Conservation (phyloP, 2,329 filamentous ascomycete species). For the Pseudogymnoascus sp. region DNA sequence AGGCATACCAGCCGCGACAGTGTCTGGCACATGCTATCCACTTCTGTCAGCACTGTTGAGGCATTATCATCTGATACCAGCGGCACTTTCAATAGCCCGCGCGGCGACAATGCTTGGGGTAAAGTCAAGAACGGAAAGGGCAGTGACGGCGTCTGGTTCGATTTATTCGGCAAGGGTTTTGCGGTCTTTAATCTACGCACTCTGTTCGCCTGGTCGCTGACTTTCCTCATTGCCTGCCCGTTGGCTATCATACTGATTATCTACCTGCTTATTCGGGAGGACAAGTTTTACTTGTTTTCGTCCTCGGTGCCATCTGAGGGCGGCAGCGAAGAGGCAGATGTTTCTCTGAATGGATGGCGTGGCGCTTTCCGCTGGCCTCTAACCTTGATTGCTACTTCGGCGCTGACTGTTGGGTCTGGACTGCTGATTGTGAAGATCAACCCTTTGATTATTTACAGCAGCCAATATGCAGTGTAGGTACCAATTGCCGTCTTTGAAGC, state of each 20-base stretch:
- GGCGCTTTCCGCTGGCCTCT: slow-evolving; percentile 81
- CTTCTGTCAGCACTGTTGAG: slow-evolving; percentile 65
- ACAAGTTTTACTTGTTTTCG: slow-evolving; percentile 86
- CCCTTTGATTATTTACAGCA: slow-evolving; percentile 85
- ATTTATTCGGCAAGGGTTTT: slow-evolving; percentile 74
- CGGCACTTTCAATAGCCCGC: slow-evolving; percentile 54
- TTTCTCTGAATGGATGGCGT: slow-evolving; percentile 65
- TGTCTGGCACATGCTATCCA: slow-evolving; percentile 93
- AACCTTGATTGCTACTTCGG: slow-evolving; percentile 59
- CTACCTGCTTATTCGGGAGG: slow-evolving; percentile 57
- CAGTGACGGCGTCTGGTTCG: slow-evolving; percentile 80
- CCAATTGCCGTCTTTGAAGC: not conserved
- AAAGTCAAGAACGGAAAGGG: slow-evolving; percentile 60
- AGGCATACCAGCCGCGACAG: slow-evolving; percentile 63
- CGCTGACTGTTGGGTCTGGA: slow-evolving; percentile 61
- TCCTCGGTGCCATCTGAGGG: slow-evolving; percentile 48
- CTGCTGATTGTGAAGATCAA: slow-evolving; percentile 76
- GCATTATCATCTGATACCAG: slow-evolving; percentile 61
- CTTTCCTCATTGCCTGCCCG: slow-evolving; percentile 71
- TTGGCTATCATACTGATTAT: slow-evolving; percentile 62
- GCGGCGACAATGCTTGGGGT: slow-evolving; percentile 45
- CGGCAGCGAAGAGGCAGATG: slow-evolving; percentile 51
- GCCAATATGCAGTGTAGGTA: slow-evolving; percentile 64
- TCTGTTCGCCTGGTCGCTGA: slow-evolving; percentile 81
- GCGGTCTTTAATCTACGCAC: slow-evolving; percentile 72